Conservation (phyloP, 768 basidiomycete species). For the Daedaleopsis sinensis region DNA sequence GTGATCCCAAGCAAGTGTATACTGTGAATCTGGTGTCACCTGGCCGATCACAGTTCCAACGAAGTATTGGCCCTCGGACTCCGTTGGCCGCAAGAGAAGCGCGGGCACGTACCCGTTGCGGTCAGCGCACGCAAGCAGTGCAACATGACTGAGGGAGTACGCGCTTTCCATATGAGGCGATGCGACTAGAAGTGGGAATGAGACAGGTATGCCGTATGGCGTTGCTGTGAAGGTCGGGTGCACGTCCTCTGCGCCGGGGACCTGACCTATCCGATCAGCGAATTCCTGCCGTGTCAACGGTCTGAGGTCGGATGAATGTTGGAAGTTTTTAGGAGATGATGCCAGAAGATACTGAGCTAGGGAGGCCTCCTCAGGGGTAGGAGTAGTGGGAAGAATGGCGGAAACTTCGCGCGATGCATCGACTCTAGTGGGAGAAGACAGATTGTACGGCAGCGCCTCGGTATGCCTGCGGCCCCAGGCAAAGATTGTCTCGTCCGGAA, state of each 20-base stretch:
- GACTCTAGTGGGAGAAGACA: too few species aligned
- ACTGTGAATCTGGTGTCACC: neutral
- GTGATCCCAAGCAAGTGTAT: neutral
- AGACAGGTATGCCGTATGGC: constrained; percentile 8
- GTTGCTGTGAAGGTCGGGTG: constrained; percentile 5
- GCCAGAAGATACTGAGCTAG: too few species aligned
- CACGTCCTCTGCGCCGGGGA: neutral
- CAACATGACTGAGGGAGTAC: neutral
- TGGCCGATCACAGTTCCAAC: neutral
- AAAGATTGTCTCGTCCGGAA: too few species aligned
- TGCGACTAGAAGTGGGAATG: constrained; percentile 4
- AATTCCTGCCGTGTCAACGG: too few species aligned
- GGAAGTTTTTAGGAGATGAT: too few species aligned
- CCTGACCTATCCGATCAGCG: neutral
- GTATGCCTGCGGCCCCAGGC: too few species aligned
- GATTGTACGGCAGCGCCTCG: too few species aligned
- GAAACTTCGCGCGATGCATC: too few species aligned
- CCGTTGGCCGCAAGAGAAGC: constrained; percentile 3
- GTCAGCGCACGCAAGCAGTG: constrained; percentile 8
- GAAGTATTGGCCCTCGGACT: constrained; percentile 2
- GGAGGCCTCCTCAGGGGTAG: too few species aligned
- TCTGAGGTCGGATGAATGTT: too few species aligned
- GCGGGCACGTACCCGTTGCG: neutral
- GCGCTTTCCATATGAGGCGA: neutral
- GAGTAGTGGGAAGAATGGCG: too few species aligned